Conservation (phyloP, 1,284 basidiomycete genomes). For the Porodaedalea pini region DNA sequence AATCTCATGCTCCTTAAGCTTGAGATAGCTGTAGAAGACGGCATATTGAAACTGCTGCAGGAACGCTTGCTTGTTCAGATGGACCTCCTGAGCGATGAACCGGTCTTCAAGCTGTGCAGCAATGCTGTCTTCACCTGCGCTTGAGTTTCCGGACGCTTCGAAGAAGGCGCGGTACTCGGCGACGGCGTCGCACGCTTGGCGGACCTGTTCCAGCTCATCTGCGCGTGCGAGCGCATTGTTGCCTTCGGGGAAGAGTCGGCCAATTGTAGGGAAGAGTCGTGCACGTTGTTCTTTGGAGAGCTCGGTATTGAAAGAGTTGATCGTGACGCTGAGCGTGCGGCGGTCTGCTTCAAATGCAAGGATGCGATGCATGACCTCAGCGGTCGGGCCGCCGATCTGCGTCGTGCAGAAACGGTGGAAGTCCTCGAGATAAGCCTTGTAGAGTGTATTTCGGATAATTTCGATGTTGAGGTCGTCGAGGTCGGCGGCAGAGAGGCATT, state of each 20-base stretch:
- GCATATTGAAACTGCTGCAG: slow-evolving; percentile 94
- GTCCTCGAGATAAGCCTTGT: slow-evolving; percentile 99
- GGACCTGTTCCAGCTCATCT: slow-evolving; percentile 94
- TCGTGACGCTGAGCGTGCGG: slow-evolving; percentile 96
- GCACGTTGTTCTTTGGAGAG: slow-evolving; percentile 94
- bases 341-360: slow-evolving; percentile 97
- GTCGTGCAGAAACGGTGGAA: slow-evolving; percentile 84
- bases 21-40: slow-evolving; percentile 91
- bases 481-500: slow-evolving; percentile 92
- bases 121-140: slow-evolving; percentile 36
- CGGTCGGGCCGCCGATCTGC: slow-evolving; percentile 75
- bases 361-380: slow-evolving; percentile 86
- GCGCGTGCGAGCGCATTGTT: slow-evolving; percentile 93
- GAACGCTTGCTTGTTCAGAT: slow-evolving; percentile 91
- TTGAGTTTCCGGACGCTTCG: slow-evolving; percentile 46
- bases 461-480: slow-evolving; percentile 99
- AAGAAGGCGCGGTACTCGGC: slow-evolving; percentile 93
- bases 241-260: slow-evolving; percentile 91
- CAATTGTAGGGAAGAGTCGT: slow-evolving; percentile 93
- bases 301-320: slow-evolving; percentile 98
- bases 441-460: slow-evolving; percentile 99
- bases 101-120: slow-evolving; percentile 85
- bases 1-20: slow-evolving; percentile 99
- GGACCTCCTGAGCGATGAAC: slow-evolving; percentile 94
- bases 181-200: slow-evolving; percentile 82